A percentile compares a stretch with the other conserved stretches of the same genome.
Evolutionary conservation across 345 rosid genomes (phyloP).

Genomic region (Dovyalis caffra): DNA sequence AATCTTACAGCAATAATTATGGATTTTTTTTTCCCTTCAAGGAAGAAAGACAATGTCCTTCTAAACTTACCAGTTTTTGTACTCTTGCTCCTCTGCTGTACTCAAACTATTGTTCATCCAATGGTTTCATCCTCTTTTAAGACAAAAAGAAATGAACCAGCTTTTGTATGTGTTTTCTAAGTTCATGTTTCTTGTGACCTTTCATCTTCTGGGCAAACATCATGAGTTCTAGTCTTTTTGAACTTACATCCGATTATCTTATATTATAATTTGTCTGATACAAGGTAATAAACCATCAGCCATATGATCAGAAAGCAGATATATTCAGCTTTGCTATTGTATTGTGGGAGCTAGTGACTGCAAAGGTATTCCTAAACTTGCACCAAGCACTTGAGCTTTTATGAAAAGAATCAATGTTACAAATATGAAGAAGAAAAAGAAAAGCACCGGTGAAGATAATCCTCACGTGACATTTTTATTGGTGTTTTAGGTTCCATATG

Average conservation of each 20-base stretch:
- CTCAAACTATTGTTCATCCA: background rate
- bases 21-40: background rate
- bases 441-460: background rate
- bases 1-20: background rate
- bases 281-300: conserved; percentile 73
- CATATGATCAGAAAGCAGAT: conserved; percentile 72
- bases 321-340: conserved; percentile 77
- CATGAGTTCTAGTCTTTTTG: background rate
- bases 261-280: conserved; percentile 1
- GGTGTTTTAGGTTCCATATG: conserved; percentile 58
- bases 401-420: background rate
- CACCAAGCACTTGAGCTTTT: background rate
- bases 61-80: background rate
- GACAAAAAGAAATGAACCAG: background rate
- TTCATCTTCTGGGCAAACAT: background rate
- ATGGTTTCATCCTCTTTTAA: background rate
- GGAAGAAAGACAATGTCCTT: background rate
- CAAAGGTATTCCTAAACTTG: conserved; percentile 47
- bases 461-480: background rate
- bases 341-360: conserved; percentile 75
- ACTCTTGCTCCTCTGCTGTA: background rate
- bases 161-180: background rate
- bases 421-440: background rate
- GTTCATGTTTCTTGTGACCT: background rate
- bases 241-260: background rate